Evolutionary conservation across 225 moss, liverwort and hornwort genomes (phyloP).

Genomic region (Ulota crispa): DNA sequence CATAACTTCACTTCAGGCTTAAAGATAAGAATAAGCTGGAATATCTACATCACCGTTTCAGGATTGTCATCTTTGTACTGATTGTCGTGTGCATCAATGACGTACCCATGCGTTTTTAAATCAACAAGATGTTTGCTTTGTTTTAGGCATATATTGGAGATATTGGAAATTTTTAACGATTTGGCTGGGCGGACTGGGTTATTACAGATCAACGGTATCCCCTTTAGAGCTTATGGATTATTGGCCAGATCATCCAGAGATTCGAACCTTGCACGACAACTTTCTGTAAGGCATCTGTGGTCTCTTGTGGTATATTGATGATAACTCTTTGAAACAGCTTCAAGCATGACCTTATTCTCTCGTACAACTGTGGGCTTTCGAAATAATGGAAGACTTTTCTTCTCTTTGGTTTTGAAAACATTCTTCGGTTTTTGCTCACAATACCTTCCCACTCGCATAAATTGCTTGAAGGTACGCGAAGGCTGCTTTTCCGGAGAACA

Average conservation of each 20-base stretch:
- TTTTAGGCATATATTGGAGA: neutral
- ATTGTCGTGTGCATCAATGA: slow-evolving; percentile 3
- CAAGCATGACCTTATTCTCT: slow-evolving; percentile 8
- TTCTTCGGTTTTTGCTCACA: slow-evolving; percentile 11
- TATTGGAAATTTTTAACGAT: neutral
- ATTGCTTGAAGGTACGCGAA: slow-evolving; percentile 54
- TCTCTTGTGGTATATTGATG: neutral
- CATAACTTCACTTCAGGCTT: neutral
- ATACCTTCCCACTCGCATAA: slow-evolving; percentile 4
- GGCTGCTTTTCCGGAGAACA: slow-evolving; percentile 75
- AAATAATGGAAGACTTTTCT: neutral
- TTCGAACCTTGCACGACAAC: slow-evolving; percentile 90
- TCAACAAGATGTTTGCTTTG: neutral
- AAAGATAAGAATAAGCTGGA: neutral
- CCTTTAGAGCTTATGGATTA: slow-evolving; percentile 70
- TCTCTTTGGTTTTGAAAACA: neutral
- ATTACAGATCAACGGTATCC: slow-evolving; percentile 40
- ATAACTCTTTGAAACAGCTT: slow-evolving; percentile 6
- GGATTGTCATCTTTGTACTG: neutral
- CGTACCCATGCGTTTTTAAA: neutral
- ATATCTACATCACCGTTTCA: neutral
- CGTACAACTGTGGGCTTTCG: neutral
- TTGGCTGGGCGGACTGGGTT: slow-evolving; percentile 15
- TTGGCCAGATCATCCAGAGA: slow-evolving; percentile 76
- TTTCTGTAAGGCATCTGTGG: slow-evolving; percentile 45